These are phyloP conservation scores for Fusarium sp. DNA, from an alignment of 2,329 filamentous ascomycete genomes.

Conservation along the genomic window DNA sequence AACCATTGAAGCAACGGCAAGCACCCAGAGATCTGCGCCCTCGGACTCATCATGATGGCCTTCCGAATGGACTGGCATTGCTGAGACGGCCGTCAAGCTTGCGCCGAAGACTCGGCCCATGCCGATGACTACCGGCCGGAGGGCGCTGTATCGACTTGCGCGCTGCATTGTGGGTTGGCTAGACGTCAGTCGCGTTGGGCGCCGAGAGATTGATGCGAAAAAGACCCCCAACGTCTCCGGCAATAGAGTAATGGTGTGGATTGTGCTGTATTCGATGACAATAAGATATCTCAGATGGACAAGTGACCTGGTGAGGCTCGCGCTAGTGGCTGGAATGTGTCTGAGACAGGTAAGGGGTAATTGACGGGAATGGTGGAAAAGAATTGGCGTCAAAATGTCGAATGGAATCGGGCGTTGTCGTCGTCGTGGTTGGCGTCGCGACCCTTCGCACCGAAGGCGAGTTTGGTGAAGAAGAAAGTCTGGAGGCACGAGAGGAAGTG, in stretches of 20 bases:
- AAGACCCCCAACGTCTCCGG: neutral
- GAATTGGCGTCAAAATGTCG: slow-evolving; percentile 6
- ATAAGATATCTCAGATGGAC: slow-evolving; percentile 13
- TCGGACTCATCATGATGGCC: slow-evolving; percentile 64
- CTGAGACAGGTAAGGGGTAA: slow-evolving; percentile 21
- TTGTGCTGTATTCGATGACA: neutral
- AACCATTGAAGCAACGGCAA: slow-evolving; percentile 82
- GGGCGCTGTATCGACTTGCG: slow-evolving; percentile 56
- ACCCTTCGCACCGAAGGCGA: slow-evolving; percentile 43
- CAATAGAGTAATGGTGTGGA: neutral
- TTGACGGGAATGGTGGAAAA: slow-evolving; percentile 7
- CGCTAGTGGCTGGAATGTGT: slow-evolving; percentile 36
- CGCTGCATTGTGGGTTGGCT: slow-evolving; percentile 46
- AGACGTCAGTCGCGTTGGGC: neutral
- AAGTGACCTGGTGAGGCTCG: slow-evolving; percentile 20
- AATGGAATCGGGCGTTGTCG: slow-evolving; percentile 13
- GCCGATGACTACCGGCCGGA: slow-evolving; percentile 67
- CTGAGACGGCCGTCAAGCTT: slow-evolving; percentile 64
- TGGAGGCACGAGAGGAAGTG: slow-evolving; percentile 22
- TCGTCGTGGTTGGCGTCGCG: slow-evolving; percentile 12
- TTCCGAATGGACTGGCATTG: slow-evolving; percentile 60
- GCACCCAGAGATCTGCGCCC: slow-evolving; percentile 82
- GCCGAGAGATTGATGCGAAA: neutral
- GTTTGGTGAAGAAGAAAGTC: slow-evolving; percentile 35
- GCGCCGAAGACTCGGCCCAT: slow-evolving; percentile 67